A percentile compares a stretch with the other conserved stretches of the same genome.
Conservation (phyloP, 805 yeast genomes). For the Candida fluviatilis region DNA sequence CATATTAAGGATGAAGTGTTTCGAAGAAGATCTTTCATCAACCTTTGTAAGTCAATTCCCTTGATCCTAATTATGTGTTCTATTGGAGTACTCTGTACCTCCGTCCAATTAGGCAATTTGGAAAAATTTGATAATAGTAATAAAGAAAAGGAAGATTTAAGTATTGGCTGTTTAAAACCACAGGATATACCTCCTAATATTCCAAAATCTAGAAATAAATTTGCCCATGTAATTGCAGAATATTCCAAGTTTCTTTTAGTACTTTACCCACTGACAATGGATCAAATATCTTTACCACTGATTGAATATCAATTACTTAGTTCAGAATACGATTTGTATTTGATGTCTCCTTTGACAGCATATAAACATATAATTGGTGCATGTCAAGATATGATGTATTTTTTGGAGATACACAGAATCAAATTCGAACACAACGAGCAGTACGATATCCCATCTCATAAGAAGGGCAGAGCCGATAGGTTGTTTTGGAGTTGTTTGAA, state of each 20-base stretch:
- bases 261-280: slow-evolving; percentile 18
- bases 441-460: slow-evolving; percentile 7
- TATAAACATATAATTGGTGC: slow-evolving; percentile 21
- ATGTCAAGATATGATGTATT: slow-evolving; percentile 27
- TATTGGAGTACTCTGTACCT: slow-evolving; percentile 27
- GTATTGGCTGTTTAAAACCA: slow-evolving; percentile 16
- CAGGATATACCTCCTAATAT: slow-evolving; percentile 9
- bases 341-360: slow-evolving; percentile 24
- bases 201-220: slow-evolving; percentile 15
- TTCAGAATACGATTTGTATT: slow-evolving; percentile 25
- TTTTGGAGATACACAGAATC: slow-evolving; percentile 15
- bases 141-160: slow-evolving; percentile 22
- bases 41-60: slow-evolving; percentile 21
- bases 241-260: slow-evolving; percentile 18
- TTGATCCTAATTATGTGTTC: slow-evolving; percentile 26
- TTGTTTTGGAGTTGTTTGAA: slow-evolving; percentile 36
- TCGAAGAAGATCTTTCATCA: slow-evolving; percentile 16
- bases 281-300: slow-evolving; percentile 12
- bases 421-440: slow-evolving; percentile 2
- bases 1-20: slow-evolving; percentile 15
- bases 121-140: slow-evolving; percentile 21
- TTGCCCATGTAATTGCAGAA: slow-evolving; percentile 19
- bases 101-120: slow-evolving; percentile 29
- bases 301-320: slow-evolving; percentile 19
- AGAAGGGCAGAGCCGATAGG: slow-evolving; percentile 19